These are phyloP conservation scores for Petunia axillaris DNA, from an alignment of 257 asterid species.

Conservation along the genomic window DNA sequence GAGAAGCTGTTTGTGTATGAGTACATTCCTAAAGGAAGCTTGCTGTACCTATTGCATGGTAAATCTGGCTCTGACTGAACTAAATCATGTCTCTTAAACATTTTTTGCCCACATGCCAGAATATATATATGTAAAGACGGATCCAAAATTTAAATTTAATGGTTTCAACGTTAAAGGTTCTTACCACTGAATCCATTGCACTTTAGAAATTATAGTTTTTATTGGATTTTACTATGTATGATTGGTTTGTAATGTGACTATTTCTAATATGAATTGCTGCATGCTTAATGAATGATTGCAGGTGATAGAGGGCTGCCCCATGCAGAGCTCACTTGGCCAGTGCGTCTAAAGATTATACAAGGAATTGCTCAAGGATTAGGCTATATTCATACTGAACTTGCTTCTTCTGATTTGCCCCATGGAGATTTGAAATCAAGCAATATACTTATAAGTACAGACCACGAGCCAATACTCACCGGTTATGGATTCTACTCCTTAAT, in stretches of 20 bases:
- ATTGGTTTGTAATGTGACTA: not conserved
- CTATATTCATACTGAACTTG: constrained; percentile 57
- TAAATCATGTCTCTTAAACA: not conserved
- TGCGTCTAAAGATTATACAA: constrained; percentile 57
- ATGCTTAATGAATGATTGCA: constrained; percentile 25
- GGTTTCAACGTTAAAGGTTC: no score
- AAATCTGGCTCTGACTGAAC: not conserved
- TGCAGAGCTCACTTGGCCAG: constrained; percentile 62
- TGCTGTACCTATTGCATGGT: constrained; percentile 67
- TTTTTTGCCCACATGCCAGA: no score
- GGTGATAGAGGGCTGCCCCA: constrained; percentile 60
- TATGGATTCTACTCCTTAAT: constrained; percentile 57
- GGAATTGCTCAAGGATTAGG: constrained; percentile 71
- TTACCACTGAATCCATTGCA: no score
- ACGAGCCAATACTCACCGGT: constrained; percentile 68
- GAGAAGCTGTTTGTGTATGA: constrained; percentile 76
- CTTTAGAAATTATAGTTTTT: not conserved
- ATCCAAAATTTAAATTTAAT: no score
- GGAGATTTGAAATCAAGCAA: constrained; percentile 87
- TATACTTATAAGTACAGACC: constrained; percentile 49
- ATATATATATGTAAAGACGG: no score
- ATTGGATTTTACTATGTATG: not conserved
- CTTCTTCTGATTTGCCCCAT: constrained; percentile 61
- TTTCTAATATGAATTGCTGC: not conserved
- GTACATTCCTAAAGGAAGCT: constrained; percentile 65